phyloP scores from a whole-genome alignment of 805 yeast species.

The Suhomyces vadensis region DNA sequence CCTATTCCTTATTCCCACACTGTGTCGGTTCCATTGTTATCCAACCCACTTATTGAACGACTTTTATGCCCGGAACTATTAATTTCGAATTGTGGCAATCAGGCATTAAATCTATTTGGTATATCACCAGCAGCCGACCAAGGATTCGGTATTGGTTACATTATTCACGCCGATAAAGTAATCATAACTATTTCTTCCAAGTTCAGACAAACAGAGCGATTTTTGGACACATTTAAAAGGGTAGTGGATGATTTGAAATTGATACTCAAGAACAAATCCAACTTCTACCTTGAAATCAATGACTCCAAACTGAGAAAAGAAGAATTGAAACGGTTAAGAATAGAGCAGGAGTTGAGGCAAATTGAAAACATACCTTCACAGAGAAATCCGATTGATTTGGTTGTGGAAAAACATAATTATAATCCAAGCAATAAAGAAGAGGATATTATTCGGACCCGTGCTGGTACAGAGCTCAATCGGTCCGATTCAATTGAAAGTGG shows the following conservation, averaged over 20 bases:
- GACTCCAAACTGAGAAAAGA: conserved; percentile 34
- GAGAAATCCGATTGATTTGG: conserved; percentile 22
- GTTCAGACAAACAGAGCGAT: conserved; percentile 83
- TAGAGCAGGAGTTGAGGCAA: conserved; percentile 36
- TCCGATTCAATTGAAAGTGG: conserved; percentile 10
- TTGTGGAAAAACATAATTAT: conserved; percentile 1
- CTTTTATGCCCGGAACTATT: conserved; percentile 39
- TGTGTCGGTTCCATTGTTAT: conserved; percentile 31
- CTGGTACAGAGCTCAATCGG: neutral
- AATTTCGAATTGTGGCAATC: conserved; percentile 84
- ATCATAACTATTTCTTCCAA: conserved; percentile 83
- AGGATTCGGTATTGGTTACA: conserved; percentile 93
- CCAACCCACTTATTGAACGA: conserved; percentile 34
- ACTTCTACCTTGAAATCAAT: conserved; percentile 28
- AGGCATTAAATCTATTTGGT: conserved; percentile 82
- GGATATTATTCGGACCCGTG: neutral
- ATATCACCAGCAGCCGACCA: conserved; percentile 89
- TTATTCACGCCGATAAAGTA: conserved; percentile 76
- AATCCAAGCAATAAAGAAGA: conserved; percentile 13
- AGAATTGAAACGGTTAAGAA: conserved; percentile 36
- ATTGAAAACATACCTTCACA: conserved; percentile 22
- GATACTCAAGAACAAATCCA: conserved; percentile 42
- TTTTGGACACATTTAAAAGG: conserved; percentile 64
- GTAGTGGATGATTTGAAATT: conserved; percentile 60
- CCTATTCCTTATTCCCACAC: conserved; percentile 13